These are phyloP conservation scores for Alternaria sp. DNA, from an alignment of 2,329 filamentous ascomycete genomes.

Conservation along the genomic window DNA sequence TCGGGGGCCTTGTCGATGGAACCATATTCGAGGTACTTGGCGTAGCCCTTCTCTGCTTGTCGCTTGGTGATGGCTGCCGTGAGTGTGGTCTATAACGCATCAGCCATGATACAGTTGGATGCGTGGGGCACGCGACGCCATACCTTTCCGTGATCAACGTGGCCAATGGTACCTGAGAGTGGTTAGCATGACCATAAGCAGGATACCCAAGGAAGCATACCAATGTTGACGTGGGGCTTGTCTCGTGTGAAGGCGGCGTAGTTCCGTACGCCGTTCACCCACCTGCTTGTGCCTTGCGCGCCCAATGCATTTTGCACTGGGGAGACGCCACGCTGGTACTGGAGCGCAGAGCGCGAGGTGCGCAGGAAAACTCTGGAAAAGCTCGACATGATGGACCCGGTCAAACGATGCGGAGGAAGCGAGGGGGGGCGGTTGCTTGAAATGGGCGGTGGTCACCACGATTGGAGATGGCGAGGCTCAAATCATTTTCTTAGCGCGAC, in stretches of 20 bases:
- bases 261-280: conserved; percentile 70
- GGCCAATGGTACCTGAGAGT: conserved; percentile 84
- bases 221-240: conserved; percentile 99
- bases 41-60: conserved; percentile 92
- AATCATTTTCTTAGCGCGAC: conserved; percentile 47
- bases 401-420: conserved; percentile 14
- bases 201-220: conserved; percentile 59
- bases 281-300: conserved; percentile 68
- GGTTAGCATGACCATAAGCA: conserved; percentile 21
- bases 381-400: conserved; percentile 69
- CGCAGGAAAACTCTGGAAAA: conserved; percentile 84
- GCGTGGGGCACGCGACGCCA: conserved; percentile 18
- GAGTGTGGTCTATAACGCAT: conserved; percentile 78
- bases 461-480: conserved; percentile 28
- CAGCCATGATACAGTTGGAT: conserved; percentile 24
- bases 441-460: conserved; percentile 30
- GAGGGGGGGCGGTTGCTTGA: conserved; percentile 38
- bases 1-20: conserved; percentile 99
- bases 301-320: conserved; percentile 77
- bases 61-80: conserved; percentile 99
- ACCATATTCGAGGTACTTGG: conserved; percentile 96
- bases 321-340: conserved; percentile 71
- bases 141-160: conserved; percentile 99
- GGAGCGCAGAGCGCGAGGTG: conserved; percentile 78
- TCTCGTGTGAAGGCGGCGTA: conserved; percentile 79